Evolutionary conservation across 179 eudicot genomes (phyloP), one percentile per base, ranked within the genome.

Genomic region (Vitellaria paradoxa): DNA sequence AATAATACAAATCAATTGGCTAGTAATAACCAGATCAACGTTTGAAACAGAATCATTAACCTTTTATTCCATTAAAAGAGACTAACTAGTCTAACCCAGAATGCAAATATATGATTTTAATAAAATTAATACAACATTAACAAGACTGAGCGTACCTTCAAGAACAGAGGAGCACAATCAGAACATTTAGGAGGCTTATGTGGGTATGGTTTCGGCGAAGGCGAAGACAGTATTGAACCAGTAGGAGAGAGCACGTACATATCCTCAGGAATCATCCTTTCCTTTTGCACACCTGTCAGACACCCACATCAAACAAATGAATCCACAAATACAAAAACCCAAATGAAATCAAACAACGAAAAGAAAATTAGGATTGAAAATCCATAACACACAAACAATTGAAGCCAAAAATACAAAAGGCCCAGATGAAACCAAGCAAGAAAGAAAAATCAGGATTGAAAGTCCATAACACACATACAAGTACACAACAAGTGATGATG

Each of bases 171-270:
- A 81, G 88, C 92, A 79, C 94, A 91, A 79, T 93, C 96, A 24
- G 98, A 89, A 75, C 97, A 94, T 69, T 94, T 94, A 6, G 97
- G 98, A 82, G 94, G 93, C 81, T 88, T 92, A 65, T 94, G 83
- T 46, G 98, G 97, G 84, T 85, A 91, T 2, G 94, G 92, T 81
- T 93, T 93, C 4, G 88, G 83, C 75, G 63, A 83, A 57, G 98
- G 97, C 13, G 84, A 53, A 72, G 49, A 86, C 72, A 93, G 72
- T 26, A 84, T 57, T 6, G 91, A 72, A 76, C 99, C 98, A 62
- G 76, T 87, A 66, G 97, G 70, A 67, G 97, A 89, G 26, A 96
- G 89, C 77, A 94, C 88, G 79, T 92, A 92, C 99, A 96, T 96
- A 79, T 96, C 98, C 68, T 91, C 98, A 21, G 90, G 82, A 76